Percentiles rank a stretch among this genome's conserved stretches.
Evolutionary conservation across 2,329 filamentous ascomycete species (phyloP).

Genomic region (Botrytis fabae): DNA sequence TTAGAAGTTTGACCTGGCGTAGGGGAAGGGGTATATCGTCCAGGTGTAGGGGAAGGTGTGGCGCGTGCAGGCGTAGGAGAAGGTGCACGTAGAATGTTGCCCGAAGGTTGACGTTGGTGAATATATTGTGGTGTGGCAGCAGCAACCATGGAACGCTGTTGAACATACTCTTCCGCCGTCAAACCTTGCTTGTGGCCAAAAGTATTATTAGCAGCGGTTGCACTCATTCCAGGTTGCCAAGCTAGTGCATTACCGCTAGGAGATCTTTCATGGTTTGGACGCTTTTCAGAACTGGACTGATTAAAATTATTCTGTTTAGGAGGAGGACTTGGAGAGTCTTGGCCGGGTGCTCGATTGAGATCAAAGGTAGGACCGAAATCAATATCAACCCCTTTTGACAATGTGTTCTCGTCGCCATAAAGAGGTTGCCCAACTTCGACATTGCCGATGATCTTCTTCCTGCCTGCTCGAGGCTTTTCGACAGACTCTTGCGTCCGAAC

Average conservation of each 20-base stretch:
- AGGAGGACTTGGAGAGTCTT: slow-evolving; percentile 48
- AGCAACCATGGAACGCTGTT: slow-evolving; percentile 66
- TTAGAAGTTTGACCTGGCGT: slow-evolving; percentile 49
- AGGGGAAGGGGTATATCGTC: slow-evolving; percentile 30
- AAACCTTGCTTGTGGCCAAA: slow-evolving; percentile 51
- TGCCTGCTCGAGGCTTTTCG: slow-evolving; percentile 73
- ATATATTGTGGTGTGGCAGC: slow-evolving; percentile 56
- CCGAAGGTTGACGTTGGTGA: slow-evolving; percentile 60
- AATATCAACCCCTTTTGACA: slow-evolving; percentile 55
- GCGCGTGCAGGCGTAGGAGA: slow-evolving; percentile 49
- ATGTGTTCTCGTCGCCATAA: slow-evolving; percentile 45
- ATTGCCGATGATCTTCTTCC: slow-evolving; percentile 72
- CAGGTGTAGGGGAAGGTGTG: slow-evolving; percentile 29
- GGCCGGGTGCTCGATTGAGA: slow-evolving; percentile 32
- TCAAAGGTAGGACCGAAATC: slow-evolving; percentile 86
- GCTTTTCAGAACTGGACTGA: slow-evolving; percentile 47
- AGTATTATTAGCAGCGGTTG: slow-evolving; percentile 48
- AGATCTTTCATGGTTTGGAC: slow-evolving; percentile 33
- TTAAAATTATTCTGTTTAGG: slow-evolving; percentile 53
- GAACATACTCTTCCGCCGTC: slow-evolving; percentile 80
- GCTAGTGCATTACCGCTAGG: slow-evolving; percentile 54
- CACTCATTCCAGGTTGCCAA: slow-evolving; percentile 73
- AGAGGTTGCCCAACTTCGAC: slow-evolving; percentile 25
- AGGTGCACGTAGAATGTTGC: slow-evolving; percentile 47
- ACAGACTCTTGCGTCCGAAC: slow-evolving; percentile 48